Base-by-base conservation (phyloP, 2,329 filamentous ascomycete species). In the Curvularia hawaiiensis region DNA sequence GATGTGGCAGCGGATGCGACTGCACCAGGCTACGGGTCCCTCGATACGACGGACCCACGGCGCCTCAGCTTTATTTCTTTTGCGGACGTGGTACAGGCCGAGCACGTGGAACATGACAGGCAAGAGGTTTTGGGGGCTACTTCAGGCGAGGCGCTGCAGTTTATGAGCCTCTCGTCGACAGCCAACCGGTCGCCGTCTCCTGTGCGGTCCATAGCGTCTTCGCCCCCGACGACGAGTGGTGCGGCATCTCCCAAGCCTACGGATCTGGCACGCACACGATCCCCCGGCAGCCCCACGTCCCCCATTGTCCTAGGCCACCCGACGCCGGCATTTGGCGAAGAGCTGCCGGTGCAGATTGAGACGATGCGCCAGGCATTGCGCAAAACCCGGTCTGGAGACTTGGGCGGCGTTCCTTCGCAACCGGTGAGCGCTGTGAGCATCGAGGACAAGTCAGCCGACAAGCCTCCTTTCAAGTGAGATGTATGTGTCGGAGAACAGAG, bases 21-120 rank as follows among this genome's bases (percentile, higher is more conserved):
- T n/a, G 90, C 94, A 64, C 82, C 82, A 26, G 86, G 86, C 72
- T 94, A 94, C 74, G 91, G 89, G 31, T 87, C 88, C 45, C 80
- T 94, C 60, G 92, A 97, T 69, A 85, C 84, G 39, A 83, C 86
- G 46, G 93, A 97, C 69, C 85, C 96, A 18, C 88, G 91, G 45
- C 87, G 94, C 22, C 79, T 98, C 61, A 95, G 90, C 75, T 98
- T 98, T 79, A 96, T 98, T 73, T 97, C 92, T 8, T 98, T 98
- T 77, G 93, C 94, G 60, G 94, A 98, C 70, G 92, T 98, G 10
- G 92, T 98, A 40, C 92, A 96, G 73, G 85, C 89, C 33, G 91
- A 95, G 74, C 90, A 94, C 68, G 86, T 85, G 30, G 84, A 87
- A 38, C 82, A 84, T 46, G 88, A 84, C 65, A 82, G 88, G 63